Evolutionary conservation across 1,139 yeast species (phyloP).

Genomic region (Eremothecium coryli): DNA sequence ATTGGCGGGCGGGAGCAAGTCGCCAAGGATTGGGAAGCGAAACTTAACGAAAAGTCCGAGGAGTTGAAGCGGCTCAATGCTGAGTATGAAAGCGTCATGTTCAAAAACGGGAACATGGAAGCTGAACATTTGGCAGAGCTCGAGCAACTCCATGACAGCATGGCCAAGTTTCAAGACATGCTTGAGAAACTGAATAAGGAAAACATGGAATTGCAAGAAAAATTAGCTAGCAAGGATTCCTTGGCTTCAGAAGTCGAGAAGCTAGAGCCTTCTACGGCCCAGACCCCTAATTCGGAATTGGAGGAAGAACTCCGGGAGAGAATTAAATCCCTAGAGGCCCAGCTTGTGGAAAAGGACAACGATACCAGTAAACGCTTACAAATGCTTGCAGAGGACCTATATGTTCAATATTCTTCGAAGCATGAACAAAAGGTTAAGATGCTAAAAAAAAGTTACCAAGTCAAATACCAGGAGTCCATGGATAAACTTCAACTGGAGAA

Average conservation of each 20-base stretch:
- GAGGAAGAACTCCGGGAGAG: conserved; percentile 13
- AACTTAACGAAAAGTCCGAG: conserved; percentile 17
- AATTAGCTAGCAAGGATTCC: neutral
- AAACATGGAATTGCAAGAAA: neutral
- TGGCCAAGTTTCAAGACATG: conserved; percentile 15
- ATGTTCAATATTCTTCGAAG: conserved; percentile 58
- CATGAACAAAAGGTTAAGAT: conserved; percentile 56
- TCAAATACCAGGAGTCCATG: conserved; percentile 39
- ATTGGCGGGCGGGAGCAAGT: conserved; percentile 15
- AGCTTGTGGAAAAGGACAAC: conserved; percentile 31
- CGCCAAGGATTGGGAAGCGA: conserved; percentile 16
- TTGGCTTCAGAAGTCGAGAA: neutral
- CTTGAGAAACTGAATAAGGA: conserved; percentile 1
- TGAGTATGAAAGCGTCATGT: conserved; percentile 22
- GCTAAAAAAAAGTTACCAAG: conserved; percentile 44
- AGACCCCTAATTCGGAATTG: neutral
- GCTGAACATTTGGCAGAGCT: conserved; percentile 32
- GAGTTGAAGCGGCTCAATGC: conserved; percentile 22
- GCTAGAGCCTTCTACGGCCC: neutral
- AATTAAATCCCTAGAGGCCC: conserved; percentile 24
- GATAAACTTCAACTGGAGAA: conserved; percentile 36
- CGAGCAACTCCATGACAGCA: conserved; percentile 31
- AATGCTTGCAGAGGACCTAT: conserved; percentile 54
- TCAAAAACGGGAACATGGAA: conserved; percentile 24
- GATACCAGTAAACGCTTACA: conserved; percentile 45